phyloP scores from a whole-genome alignment of 306 rosid species.

The Quercus ilex region DNA sequence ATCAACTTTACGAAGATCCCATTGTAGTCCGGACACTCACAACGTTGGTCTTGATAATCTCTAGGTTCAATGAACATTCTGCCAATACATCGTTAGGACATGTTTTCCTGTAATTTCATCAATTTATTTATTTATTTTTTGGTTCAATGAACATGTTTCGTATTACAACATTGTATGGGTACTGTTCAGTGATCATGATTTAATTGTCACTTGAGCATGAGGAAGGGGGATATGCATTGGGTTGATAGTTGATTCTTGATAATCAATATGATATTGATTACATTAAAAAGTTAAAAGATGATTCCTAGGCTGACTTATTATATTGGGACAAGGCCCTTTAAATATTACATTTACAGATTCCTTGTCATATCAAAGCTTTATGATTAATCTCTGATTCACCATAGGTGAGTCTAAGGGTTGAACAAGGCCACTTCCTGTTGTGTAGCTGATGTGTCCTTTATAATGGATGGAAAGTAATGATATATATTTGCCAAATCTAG shows the following conservation, averaged over 20 bases:
- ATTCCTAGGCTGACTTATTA: too few species aligned
- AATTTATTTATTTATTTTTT: background rate
- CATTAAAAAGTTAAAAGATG: too few species aligned
- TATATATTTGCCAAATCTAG: background rate
- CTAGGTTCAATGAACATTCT: background rate
- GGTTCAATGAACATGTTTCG: background rate
- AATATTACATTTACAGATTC: too few species aligned
- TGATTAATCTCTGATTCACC: background rate
- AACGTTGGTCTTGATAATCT: background rate
- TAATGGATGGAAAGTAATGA: background rate
- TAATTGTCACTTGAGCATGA: background rate
- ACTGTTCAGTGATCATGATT: background rate
- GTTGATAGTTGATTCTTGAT: background rate
- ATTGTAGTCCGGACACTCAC: too few species aligned
- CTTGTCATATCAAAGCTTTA: background rate
- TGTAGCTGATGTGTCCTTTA: background rate
- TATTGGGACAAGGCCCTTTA: too few species aligned
- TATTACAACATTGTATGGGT: background rate
- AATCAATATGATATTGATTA: background rate
- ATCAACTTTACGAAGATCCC: too few species aligned
- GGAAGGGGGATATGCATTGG: background rate
- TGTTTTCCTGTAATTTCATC: background rate
- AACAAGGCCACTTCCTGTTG: background rate
- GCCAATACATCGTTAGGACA: background rate
- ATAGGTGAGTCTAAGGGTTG: background rate